These are phyloP conservation scores for Ophiostoma pallidulum DNA, from an alignment of 2,329 filamentous ascomycete genomes.

Conservation along the genomic window DNA sequence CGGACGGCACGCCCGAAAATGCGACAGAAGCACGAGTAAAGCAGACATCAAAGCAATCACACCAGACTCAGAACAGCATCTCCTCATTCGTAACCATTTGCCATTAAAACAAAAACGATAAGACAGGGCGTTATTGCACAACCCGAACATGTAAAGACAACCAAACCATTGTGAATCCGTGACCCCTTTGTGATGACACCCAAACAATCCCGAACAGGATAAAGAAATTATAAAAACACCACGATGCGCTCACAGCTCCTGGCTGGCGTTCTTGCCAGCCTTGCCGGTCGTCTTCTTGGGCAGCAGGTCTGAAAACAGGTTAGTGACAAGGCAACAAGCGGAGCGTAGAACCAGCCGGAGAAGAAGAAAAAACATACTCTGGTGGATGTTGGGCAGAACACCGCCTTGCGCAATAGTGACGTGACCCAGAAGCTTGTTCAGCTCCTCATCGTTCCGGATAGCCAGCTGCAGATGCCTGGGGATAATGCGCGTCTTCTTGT, in stretches of 20 bases:
- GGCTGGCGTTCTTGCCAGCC: conserved; percentile 82
- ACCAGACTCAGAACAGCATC: conserved; percentile 31
- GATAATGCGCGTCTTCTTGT: conserved; percentile 99
- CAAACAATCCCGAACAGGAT: conserved; percentile 50
- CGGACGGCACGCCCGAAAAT: too few relatives aligned
- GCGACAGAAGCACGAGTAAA: too few relatives aligned
- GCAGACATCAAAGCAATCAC: background rate
- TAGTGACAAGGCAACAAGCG: conserved; percentile 11
- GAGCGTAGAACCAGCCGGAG: background rate
- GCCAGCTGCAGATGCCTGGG: conserved; percentile 97
- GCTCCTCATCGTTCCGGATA: conserved; percentile 98
- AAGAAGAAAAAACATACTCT: conserved; percentile 56
- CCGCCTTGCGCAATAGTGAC: conserved; percentile 97
- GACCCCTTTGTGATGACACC: conserved; percentile 74
- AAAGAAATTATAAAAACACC: conserved; percentile 42
- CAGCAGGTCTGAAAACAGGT: conserved; percentile 63
- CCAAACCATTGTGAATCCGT: conserved; percentile 65
- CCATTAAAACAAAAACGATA: conserved; percentile 29
- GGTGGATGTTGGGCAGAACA: conserved; percentile 98
- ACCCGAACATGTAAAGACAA: conserved; percentile 53
- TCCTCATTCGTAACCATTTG: conserved; percentile 57
- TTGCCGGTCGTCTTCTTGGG: conserved; percentile 99
- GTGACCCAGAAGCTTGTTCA: conserved; percentile 96
- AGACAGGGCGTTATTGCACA: conserved; percentile 59
- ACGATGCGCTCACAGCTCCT: conserved; percentile 68